Conservation (phyloP, 73 alveolate species). For the Uronychia setigera region DNA sequence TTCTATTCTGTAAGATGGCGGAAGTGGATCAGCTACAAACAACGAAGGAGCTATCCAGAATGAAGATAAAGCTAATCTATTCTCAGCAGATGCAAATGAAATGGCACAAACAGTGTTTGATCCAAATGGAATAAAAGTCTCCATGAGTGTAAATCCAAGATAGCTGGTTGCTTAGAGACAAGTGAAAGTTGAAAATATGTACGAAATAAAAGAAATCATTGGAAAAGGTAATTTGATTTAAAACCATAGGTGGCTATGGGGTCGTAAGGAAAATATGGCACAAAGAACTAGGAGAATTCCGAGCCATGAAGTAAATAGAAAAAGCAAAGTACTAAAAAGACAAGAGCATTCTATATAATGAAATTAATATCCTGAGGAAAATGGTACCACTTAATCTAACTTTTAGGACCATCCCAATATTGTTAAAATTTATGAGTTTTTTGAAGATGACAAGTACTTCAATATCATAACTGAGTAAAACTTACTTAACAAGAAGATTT, state of each 20-base stretch:
- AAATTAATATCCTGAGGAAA: slow-evolving; percentile 76
- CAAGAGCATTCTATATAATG: slow-evolving; percentile 67
- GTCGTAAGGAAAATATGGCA: slow-evolving; percentile 46
- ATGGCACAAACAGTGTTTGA: background rate
- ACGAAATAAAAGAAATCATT: slow-evolving; percentile 31
- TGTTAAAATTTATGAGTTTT: slow-evolving; percentile 86
- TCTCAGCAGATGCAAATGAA: too few relatives aligned
- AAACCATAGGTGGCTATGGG: slow-evolving; percentile 47
- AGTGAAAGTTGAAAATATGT: slow-evolving; percentile 34
- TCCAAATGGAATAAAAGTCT: background rate
- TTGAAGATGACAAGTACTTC: slow-evolving; percentile 77
- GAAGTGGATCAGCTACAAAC: background rate
- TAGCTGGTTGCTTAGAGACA: slow-evolving; percentile 39
- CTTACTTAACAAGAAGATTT: background rate
- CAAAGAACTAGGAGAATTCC: slow-evolving; percentile 33
- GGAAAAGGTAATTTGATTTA: slow-evolving; percentile 3
- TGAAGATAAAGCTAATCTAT: background rate
- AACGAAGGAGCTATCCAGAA: background rate
- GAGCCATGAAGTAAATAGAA: slow-evolving; percentile 57
- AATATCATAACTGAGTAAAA: slow-evolving; percentile 75
- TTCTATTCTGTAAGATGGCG: background rate
- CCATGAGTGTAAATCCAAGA: background rate
- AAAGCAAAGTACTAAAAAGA: slow-evolving; percentile 35
- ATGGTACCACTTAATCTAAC: slow-evolving; percentile 10
- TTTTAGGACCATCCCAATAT: slow-evolving; percentile 81